Evolutionary conservation across 208 protist species (phyloP).

Genomic region (Endotrypanum monterogeii): DNA sequence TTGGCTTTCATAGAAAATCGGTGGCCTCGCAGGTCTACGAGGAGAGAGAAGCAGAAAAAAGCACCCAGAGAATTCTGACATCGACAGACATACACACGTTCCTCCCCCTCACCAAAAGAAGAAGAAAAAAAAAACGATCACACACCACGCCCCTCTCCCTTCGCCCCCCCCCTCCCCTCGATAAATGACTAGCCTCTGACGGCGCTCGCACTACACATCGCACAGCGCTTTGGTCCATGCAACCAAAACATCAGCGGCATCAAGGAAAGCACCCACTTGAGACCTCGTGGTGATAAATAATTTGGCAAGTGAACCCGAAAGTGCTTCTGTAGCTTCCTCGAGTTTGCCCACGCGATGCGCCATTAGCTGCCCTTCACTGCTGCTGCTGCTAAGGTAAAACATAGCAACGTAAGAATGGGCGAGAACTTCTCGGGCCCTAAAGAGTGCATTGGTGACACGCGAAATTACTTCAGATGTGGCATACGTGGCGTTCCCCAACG

Average conservation of each 20-base stretch:
- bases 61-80: background rate
- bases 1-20: background rate
- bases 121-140: background rate
- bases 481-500: background rate
- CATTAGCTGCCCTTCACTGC: constrained; percentile 12
- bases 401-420: constrained; percentile 30
- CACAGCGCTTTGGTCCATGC: constrained; percentile 21
- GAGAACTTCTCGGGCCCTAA: constrained; percentile 14
- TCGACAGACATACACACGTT: background rate
- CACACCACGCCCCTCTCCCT: background rate
- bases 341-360: constrained; percentile 28
- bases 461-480: background rate
- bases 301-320: constrained; percentile 11
- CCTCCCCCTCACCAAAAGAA: background rate
- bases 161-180: too few relatives aligned
- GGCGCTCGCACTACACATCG: background rate
- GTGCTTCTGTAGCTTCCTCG: constrained; percentile 26
- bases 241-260: constrained; percentile 7
- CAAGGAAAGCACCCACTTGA: constrained; percentile 14
- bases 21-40: background rate
- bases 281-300: constrained; percentile 2
- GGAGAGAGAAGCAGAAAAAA: too few relatives aligned
- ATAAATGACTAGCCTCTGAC: too few relatives aligned
- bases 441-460: constrained; percentile 16
- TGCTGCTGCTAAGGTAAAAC: constrained; percentile 19